These are phyloP conservation scores for Aspergillus ochraceoroseus DNA, from an alignment of 2,329 filamentous ascomycete genomes.

Conservation along the genomic window DNA sequence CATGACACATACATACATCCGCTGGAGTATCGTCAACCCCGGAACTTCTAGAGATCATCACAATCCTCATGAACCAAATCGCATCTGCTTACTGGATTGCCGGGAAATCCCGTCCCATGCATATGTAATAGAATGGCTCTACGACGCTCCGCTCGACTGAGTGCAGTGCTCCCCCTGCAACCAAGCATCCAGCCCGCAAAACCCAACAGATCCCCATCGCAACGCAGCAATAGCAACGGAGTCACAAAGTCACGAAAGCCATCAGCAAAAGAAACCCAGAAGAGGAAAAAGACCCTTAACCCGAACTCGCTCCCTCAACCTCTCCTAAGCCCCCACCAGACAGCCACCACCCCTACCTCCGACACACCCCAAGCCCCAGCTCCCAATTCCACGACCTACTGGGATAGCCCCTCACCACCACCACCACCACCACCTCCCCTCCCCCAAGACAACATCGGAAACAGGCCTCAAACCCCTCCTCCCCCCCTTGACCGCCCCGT, in stretches of 20 bases:
- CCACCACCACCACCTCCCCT: conserved; percentile 38
- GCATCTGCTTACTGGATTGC: no score
- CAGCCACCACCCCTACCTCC: conserved; percentile 1
- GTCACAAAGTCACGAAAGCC: conserved; percentile 31
- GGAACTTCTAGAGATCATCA: no score
- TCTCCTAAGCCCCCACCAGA: neutral
- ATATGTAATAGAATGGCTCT: no score
- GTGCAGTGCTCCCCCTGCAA: conserved; percentile 26
- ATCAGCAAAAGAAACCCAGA: conserved; percentile 24
- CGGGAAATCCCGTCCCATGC: no score
- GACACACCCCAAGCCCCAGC: conserved; percentile 1
- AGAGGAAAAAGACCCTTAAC: neutral
- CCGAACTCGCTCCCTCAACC: conserved; percentile 4
- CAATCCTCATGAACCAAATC: no score
- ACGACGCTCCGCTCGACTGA: conserved; percentile 50
- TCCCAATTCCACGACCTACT: conserved; percentile 28
- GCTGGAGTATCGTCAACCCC: no score
- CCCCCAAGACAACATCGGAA: no score
- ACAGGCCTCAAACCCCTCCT: conserved; percentile 45
- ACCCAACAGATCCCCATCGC: conserved; percentile 20
- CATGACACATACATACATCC: no score
- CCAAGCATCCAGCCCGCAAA: conserved; percentile 21
- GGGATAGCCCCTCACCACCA: conserved; percentile 15
- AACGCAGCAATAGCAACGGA: conserved; percentile 25
- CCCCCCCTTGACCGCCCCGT: conserved; percentile 44